A percentile compares a stretch with the other conserved stretches of the same genome.
phyloP scores from a whole-genome alignment of 1,284 basidiomycete genomes.

The Pisolithus thermaeus region DNA sequence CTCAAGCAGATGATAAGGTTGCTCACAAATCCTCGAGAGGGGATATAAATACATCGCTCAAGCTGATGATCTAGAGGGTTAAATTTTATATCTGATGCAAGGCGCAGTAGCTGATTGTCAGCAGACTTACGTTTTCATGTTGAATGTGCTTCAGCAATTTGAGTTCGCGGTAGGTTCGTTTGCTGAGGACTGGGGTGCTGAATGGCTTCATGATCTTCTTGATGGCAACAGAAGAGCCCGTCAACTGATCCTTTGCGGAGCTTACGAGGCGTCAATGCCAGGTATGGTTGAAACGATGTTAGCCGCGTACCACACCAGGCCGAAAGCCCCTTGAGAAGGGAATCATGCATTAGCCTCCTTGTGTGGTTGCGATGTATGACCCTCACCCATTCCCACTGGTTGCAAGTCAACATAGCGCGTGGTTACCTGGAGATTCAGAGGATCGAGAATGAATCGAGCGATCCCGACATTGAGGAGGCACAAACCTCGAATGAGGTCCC shows the following conservation, averaged over 20 bases:
- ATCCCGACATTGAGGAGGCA: slow-evolving; percentile 7
- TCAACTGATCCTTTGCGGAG: slow-evolving; percentile 97
- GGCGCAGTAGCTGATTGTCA: background rate
- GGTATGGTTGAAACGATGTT: background rate
- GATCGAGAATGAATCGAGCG: slow-evolving; percentile 14
- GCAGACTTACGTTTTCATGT: slow-evolving; percentile 83
- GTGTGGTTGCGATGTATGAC: slow-evolving; percentile 18
- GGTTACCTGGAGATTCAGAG: slow-evolving; percentile 69
- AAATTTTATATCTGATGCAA: slow-evolving; percentile 4
- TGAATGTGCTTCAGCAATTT: slow-evolving; percentile 99
- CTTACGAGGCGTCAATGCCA: slow-evolving; percentile 36
- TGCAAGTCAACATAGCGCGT: slow-evolving; percentile 99
- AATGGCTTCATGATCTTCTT: slow-evolving; percentile 99
- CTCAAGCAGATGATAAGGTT: slow-evolving; percentile 3
- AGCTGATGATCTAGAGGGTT: slow-evolving; percentile 81
- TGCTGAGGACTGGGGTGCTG: slow-evolving; percentile 95
- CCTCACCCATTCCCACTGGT: slow-evolving; percentile 97
- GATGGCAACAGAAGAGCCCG: slow-evolving; percentile 91
- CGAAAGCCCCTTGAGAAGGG: slow-evolving; percentile 71
- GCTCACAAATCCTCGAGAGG: slow-evolving; percentile 93
- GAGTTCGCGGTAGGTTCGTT: slow-evolving; percentile 96
- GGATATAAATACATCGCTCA: slow-evolving; percentile 99
- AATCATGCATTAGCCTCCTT: slow-evolving; percentile 12
- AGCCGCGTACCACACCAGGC: slow-evolving; percentile 81
- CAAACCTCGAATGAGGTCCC: slow-evolving; percentile 89